Conservation (phyloP, 2,329 filamentous ascomycete species). For the Chaetomiaceae sp. region DNA sequence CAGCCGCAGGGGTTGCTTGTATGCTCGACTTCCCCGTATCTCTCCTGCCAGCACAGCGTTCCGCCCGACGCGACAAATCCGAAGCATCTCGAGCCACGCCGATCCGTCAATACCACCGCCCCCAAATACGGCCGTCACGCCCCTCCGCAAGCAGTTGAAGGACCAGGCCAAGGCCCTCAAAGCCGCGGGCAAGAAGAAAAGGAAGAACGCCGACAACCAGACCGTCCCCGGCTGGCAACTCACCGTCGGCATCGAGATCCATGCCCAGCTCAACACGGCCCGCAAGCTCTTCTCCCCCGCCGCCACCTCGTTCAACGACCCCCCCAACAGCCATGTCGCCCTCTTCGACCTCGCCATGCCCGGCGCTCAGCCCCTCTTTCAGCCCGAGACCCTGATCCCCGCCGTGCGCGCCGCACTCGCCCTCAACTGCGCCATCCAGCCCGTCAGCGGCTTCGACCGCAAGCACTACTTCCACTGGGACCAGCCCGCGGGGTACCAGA, state of each 20-base stretch:
- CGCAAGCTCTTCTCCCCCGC: constrained; percentile 85
- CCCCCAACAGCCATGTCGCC: constrained; percentile 81
- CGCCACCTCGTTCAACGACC: constrained; percentile 54
- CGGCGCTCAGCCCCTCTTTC: constrained; percentile 82
- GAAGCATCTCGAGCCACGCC: neutral
- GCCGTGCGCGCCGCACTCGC: constrained; percentile 87
- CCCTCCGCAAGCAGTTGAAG: constrained; percentile 68
- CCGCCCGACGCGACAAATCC: neutral
- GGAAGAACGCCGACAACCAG: constrained; percentile 45
- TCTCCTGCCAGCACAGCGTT: neutral
- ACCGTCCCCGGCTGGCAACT: constrained; percentile 75
- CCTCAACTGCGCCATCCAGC: constrained; percentile 73
- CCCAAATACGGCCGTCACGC: constrained; percentile 31
- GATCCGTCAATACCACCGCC: neutral
- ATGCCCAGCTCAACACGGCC: constrained; percentile 87
- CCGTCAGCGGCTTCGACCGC: constrained; percentile 78
- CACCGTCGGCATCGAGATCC: constrained; percentile 94
- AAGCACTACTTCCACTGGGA: constrained; percentile 99
- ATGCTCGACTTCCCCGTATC: neutral
- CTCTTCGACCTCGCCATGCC: constrained; percentile 87
- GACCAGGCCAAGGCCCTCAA: constrained; percentile 56
- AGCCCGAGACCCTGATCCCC: constrained; percentile 76
- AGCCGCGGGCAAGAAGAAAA: constrained; percentile 40
- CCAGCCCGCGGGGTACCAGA: constrained; percentile 93
- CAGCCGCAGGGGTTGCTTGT: constrained; percentile 40